A percentile compares a stretch with the other conserved stretches of the same genome.
These are phyloP conservation scores for Takashimella tepidaria DNA, from an alignment of 1,284 basidiomycete genomes.

Conservation along the genomic window DNA sequence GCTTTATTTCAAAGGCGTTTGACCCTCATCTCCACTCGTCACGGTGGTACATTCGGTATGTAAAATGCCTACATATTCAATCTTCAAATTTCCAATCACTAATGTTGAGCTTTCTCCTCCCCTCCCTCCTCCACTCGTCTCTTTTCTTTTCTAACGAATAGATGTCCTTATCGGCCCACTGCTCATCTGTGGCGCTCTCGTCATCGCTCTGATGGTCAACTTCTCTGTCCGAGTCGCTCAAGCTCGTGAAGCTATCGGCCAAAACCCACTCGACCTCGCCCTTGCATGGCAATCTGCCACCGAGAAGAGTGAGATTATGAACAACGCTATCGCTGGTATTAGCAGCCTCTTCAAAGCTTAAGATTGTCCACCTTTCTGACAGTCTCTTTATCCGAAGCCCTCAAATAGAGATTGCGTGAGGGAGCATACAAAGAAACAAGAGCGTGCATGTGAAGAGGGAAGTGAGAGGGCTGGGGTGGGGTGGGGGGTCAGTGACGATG, in stretches of 20 bases:
- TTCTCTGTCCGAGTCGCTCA: constrained; percentile 63
- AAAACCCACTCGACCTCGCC: constrained; percentile 32
- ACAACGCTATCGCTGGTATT: neutral
- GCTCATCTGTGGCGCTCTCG: constrained; percentile 70
- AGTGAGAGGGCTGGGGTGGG: neutral
- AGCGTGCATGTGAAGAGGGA: neutral
- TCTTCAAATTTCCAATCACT: too few relatives aligned
- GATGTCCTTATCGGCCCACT: constrained; percentile 76
- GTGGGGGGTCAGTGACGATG: neutral
- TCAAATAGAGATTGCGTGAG: too few relatives aligned
- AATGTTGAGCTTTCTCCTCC: neutral
- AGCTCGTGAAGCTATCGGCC: constrained; percentile 26
- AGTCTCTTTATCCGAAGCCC: too few relatives aligned
- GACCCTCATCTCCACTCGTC: constrained; percentile 81
- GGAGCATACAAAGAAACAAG: too few relatives aligned
- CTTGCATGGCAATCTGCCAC: constrained; percentile 32
- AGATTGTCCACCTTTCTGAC: neutral
- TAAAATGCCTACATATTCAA: constrained; percentile 11
- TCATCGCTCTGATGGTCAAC: constrained; percentile 77
- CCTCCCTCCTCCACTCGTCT: neutral
- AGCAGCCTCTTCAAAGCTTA: neutral
- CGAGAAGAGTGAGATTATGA: constrained; percentile 12
- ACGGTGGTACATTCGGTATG: constrained; percentile 86
- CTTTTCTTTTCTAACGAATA: constrained; percentile 37
- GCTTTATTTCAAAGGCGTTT: constrained; percentile 81